Conservation (phyloP, 164 flowering plant genomes). For the Stephania yunnanensis region DNA sequence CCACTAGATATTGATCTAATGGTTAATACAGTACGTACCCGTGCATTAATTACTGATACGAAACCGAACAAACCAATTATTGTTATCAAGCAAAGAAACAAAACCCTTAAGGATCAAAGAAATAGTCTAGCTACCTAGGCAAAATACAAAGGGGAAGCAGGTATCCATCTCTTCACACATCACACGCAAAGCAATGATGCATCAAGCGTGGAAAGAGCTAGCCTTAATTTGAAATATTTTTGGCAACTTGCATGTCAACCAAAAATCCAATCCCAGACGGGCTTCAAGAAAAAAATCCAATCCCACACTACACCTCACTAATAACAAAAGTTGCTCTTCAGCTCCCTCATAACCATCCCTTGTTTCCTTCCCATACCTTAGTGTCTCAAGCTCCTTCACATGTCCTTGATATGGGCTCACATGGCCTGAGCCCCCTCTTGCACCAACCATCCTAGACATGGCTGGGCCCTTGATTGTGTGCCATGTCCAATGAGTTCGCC, state of each 20-base stretch:
- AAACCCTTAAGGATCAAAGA: background rate
- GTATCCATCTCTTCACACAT: conserved; percentile 1
- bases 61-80: too few species aligned
- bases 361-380: conserved; percentile 11
- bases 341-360: background rate
- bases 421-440: conserved; percentile 17
- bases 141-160: background rate
- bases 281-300: background rate
- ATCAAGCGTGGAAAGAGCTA: background rate
- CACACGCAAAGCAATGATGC: background rate
- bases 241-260: background rate
- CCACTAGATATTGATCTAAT: too few species aligned
- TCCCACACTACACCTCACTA: background rate
- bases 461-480: conserved; percentile 6
- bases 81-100: background rate
- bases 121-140: background rate
- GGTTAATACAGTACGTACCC: too few species aligned
- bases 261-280: background rate
- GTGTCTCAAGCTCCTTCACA: conserved; percentile 13
- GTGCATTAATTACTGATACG: too few species aligned
- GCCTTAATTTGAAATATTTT: background rate
- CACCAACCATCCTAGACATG: conserved; percentile 10
- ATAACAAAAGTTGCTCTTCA: background rate
- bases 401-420: conserved; percentile 13
- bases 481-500: background rate